phyloP scores from a whole-genome alignment of 75 land plant species.

The Picea sitchensis region DNA sequence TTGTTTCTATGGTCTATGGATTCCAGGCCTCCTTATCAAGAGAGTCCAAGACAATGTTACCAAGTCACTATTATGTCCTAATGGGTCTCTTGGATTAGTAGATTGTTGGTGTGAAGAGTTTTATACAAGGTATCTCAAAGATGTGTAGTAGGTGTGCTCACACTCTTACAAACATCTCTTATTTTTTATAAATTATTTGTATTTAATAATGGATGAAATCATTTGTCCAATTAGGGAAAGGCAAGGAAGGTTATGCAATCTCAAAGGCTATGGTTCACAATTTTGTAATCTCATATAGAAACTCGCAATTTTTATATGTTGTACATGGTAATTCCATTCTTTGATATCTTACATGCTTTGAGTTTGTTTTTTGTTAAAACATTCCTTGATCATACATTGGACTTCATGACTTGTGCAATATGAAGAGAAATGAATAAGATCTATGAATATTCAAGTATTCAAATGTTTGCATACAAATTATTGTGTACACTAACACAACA shows the following conservation, averaged over 20 bases:
- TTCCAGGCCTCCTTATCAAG: constrained; percentile 38
- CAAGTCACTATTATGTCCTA: constrained; percentile 47
- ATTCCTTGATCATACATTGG: background rate
- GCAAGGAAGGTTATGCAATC: constrained; percentile 35
- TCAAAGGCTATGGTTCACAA: constrained; percentile 45
- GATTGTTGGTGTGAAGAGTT: constrained; percentile 54
- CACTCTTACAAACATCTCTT: background rate
- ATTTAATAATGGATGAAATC: background rate
- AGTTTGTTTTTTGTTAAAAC: background rate
- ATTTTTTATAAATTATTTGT: background rate
- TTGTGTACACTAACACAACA: constrained; percentile 36
- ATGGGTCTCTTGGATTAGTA: constrained; percentile 32
- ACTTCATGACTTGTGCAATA: constrained; percentile 34
- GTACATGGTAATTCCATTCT: constrained; percentile 19
- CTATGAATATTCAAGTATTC: constrained; percentile 44
- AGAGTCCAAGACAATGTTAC: constrained; percentile 25
- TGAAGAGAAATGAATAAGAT: constrained; percentile 36
- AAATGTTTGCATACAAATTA: constrained; percentile 42
- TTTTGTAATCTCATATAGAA: constrained; percentile 38
- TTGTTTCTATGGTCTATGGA: constrained; percentile 39
- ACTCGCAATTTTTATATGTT: constrained; percentile 44
- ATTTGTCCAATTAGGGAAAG: constrained; percentile 19
- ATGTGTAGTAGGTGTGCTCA: constrained; percentile 21
- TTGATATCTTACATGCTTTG: background rate
- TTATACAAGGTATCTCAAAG: constrained; percentile 23